A percentile compares a stretch with the other conserved stretches of the same genome.
Conservation (phyloP, 441 rosid genomes). For the Erysimum cheiri region DNA sequence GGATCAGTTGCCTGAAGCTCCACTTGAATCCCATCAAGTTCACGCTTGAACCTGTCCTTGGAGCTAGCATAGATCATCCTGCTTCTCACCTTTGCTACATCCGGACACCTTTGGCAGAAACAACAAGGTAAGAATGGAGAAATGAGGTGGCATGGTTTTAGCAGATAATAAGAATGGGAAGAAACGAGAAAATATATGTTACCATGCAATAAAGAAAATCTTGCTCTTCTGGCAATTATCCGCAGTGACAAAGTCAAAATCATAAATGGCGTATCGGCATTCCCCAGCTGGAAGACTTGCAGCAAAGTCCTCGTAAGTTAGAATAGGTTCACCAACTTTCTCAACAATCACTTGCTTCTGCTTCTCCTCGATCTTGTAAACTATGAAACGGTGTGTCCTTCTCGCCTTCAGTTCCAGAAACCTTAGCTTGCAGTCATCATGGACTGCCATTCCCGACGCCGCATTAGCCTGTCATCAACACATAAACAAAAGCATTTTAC, state of each 20-base stretch:
- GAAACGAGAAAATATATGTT: not conserved
- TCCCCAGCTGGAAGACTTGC: constrained; percentile 66
- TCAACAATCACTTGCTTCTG: constrained; percentile 68
- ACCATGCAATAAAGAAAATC: constrained; percentile 73
- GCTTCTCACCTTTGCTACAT: constrained; percentile 61
- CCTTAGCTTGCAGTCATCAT: constrained; percentile 68
- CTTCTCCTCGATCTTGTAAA: constrained; percentile 63
- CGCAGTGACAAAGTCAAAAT: constrained; percentile 59
- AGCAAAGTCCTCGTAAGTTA: constrained; percentile 55
- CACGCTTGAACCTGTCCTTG: constrained; percentile 66
- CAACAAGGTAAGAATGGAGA: not conserved
- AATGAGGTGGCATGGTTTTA: not conserved
- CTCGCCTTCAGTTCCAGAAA: constrained; percentile 64
- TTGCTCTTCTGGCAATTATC: constrained; percentile 67
- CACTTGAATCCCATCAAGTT: constrained; percentile 59
- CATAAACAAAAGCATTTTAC: constrained; percentile 12
- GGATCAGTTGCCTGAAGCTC: constrained; percentile 69
- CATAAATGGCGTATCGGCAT: constrained; percentile 64
- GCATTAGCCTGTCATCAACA: constrained; percentile 57
- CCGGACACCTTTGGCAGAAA: constrained; percentile 54
- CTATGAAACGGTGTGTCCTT: constrained; percentile 61
- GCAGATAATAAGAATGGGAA: not conserved
- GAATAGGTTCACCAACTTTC: constrained; percentile 58
- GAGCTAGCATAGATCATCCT: constrained; percentile 73
- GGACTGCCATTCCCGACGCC: constrained; percentile 75